Percentiles rank a stretch among this genome's conserved stretches.
Conservation (phyloP, 306 rosid genomes). For the Castanea sativa region DNA sequence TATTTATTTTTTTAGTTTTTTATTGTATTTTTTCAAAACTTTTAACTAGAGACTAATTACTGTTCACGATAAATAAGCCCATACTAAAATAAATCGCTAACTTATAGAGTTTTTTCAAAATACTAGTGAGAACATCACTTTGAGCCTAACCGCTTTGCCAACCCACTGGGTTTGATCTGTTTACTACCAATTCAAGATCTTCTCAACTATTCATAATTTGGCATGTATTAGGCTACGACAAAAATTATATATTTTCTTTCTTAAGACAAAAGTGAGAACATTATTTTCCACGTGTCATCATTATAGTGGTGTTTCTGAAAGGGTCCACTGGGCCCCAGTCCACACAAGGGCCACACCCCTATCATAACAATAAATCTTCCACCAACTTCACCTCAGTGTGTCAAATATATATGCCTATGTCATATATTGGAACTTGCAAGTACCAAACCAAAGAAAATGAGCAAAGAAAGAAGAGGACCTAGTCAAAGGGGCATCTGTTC, state of each 20-base stretch:
- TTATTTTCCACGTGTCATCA: slow-evolving; percentile 2
- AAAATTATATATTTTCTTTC: background rate
- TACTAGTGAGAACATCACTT: no score
- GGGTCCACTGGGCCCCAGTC: slow-evolving; percentile 9
- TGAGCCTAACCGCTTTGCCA: no score
- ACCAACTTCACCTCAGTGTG: slow-evolving; percentile 49
- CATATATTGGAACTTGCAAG: slow-evolving; percentile 16
- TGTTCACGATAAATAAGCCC: no score
- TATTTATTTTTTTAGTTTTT: no score
- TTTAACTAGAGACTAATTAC: no score
- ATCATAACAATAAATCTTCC: slow-evolving; percentile 26
- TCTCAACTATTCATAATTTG: background rate
- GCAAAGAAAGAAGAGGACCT: slow-evolving; percentile 29
- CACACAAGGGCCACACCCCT: background rate
- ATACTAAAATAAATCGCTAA: no score
- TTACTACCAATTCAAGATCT: no score
- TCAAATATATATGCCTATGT: background rate
- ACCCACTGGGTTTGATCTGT: no score
- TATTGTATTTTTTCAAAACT: no score
- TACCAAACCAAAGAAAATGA: background rate
- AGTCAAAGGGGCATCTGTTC: slow-evolving; percentile 53
- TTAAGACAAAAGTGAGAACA: no score
- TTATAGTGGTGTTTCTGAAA: background rate
- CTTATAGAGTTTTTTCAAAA: no score
- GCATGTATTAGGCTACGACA: background rate